Evolutionary conservation across 257 asterid species (phyloP), one percentile per base, ranked within the genome.

Genomic region (Prunella vulgaris): DNA sequence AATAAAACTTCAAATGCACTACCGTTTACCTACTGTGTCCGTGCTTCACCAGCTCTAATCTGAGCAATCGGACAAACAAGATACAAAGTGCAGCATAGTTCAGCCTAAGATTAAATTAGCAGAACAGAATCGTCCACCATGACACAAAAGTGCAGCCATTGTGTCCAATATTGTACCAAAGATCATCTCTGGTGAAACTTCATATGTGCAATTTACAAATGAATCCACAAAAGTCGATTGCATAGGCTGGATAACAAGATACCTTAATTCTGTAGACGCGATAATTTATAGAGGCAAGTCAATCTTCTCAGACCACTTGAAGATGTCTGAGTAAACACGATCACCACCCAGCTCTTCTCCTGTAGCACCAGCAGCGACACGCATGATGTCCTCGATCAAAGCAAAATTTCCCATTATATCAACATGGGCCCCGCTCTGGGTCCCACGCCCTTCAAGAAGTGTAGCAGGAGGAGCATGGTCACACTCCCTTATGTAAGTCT

Each of bases 321-420:
- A 88, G 64, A 91, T 87, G 73, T 81, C 90, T 0, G 96, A 87
- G 76, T 78, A 79, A 10, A 89, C 93, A 5, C 75, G 87, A 53
- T 91, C 93, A 4, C 96, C 93, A 48, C 97, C 95, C 81, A 89
- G 63, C 38, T 87, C 92, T 57, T 85, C 87, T 20, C 95, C 93
- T 0, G 77, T 80, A 5, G 88, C 92, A 44, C 95, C 96, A 38
- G 95, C 87, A 32, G 95, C 93, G 35, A 91, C 86, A 73, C 97
- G 76, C 81, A 87, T 83, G 1, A 89, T 25, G 56, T 91, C 95
- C 78, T 89, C 95, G 0, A 91, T 85, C 72, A 89, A 77, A 5
- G 89, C 95, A 17, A 89, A 89, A 25, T 91, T 91, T 17, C 97
- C 97, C 97, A 89, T 87, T 8, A 91, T 91, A 62, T 91, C 96